Evolutionary conservation across 2,329 filamentous ascomycete genomes (phyloP).

Genomic region (Epichloe bromicola): DNA sequence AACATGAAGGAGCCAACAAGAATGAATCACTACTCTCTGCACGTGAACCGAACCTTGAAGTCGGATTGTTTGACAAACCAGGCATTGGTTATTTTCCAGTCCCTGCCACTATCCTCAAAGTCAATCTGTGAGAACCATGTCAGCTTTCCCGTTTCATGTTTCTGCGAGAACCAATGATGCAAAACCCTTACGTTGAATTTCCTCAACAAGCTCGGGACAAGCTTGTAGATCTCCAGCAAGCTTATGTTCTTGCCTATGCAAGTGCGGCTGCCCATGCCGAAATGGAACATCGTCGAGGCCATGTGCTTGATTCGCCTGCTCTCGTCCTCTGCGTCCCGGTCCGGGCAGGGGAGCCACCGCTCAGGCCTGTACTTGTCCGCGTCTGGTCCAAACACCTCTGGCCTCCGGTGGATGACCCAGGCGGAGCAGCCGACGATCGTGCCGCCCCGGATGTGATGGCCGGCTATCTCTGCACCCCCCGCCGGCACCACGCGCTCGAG

Average conservation of each 20-base stretch:
- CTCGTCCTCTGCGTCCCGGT: background rate
- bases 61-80: background rate
- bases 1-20: too few relatives aligned
- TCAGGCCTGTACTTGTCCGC: slow-evolving; percentile 25
- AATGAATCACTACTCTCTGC: background rate
- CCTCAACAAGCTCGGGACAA: slow-evolving; percentile 19
- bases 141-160: background rate
- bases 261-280: slow-evolving; percentile 27
- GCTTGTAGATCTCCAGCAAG: slow-evolving; percentile 28
- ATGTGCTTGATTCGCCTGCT: background rate
- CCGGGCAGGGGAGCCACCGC: slow-evolving; percentile 22
- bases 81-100: background rate
- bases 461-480: slow-evolving; percentile 27
- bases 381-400: slow-evolving; percentile 18
- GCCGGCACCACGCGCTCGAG: slow-evolving; percentile 33
- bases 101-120: background rate
- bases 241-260: slow-evolving; percentile 31
- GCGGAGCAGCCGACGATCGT: slow-evolving; percentile 22
- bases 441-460: slow-evolving; percentile 17
- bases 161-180: background rate
- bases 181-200: background rate
- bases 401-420: slow-evolving; percentile 22
- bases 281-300: slow-evolving; percentile 11
- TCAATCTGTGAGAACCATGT: background rate
- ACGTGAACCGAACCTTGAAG: background rate